Base-by-base conservation (phyloP, 495 filamentous ascomycete genomes). In the Penicillium nucicola region DNA sequence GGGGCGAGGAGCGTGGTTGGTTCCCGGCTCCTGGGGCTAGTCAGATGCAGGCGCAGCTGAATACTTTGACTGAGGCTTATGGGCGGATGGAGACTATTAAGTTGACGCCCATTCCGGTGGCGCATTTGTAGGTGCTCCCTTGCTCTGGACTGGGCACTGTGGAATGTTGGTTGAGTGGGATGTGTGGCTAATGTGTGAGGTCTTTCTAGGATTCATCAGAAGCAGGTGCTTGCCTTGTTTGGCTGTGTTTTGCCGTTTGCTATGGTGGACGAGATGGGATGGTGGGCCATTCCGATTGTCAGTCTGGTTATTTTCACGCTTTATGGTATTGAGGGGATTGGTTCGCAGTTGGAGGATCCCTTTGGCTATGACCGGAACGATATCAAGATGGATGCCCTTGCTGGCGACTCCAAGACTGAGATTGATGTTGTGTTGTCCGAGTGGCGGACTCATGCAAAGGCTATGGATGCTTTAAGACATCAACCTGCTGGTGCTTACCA, bases 361-460 rank as follows among this genome's bases (percentile, higher is more conserved):
- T 89, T 90, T 62, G 85, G 87, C 6, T 80, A 82, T 53, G 86
- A 88, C 53, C 79, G 79, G 53, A 89, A 88, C 48, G 87, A 89
- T 63, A 89, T 90, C 67, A 87, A 87, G 60, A 87, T 89, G 79
- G 87, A 89, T 61, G 84, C 78, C 10, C 81, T 89, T 47, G 81
- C 85, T 7, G 81, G 84, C 39, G 87, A 90, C 60, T 70, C 80
- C 32, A 72, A 82, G 45, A 75, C 67, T 32, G 87, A 90, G 68
- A 76, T 86, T 23, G 72, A 78, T 42, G 84, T 84, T 15, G 66
- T 88, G 40, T 56, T 89, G 1, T 71, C 76, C 1, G 84, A 86
- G 50, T 90, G 86, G 86, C 77, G 72, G 48, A 72, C 43, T 7
- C 38, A 61, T 14, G 57, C 42, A 15, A 64, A 64, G 48, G 58